phyloP scores from a whole-genome alignment of 768 basidiomycete genomes.

The Rhizopogon roseolus region DNA sequence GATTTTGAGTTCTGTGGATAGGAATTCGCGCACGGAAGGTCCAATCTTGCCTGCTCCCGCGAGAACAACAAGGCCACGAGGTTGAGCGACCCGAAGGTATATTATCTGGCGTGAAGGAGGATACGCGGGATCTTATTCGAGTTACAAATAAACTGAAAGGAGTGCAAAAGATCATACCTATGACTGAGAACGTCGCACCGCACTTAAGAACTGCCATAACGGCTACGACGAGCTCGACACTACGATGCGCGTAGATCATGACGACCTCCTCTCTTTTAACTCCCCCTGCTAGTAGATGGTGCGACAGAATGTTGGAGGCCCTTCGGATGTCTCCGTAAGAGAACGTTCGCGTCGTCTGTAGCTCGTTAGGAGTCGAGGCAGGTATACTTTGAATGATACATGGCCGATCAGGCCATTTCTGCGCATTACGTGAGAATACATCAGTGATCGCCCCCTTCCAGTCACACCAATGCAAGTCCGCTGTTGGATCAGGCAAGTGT shows the following conservation, averaged over 20 bases:
- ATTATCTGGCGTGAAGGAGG: slow-evolving; percentile 89
- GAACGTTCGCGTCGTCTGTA: slow-evolving; percentile 55
- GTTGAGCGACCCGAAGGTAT: slow-evolving; percentile 90
- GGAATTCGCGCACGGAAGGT: slow-evolving; percentile 79
- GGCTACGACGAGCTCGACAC: slow-evolving; percentile 94
- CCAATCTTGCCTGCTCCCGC: slow-evolving; percentile 83
- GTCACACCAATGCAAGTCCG: slow-evolving; percentile 93
- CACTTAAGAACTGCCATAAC: slow-evolving; percentile 96
- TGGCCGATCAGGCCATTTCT: slow-evolving; percentile 68
- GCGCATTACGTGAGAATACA: slow-evolving; percentile 87
- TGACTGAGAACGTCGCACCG: slow-evolving; percentile 95
- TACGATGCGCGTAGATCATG: slow-evolving; percentile 95
- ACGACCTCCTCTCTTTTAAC: slow-evolving; percentile 93
- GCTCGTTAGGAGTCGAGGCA: slow-evolving; percentile 25
- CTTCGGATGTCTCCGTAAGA: slow-evolving; percentile 78
- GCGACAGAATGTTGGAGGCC: slow-evolving; percentile 86
- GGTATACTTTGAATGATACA: slow-evolving; percentile 84
- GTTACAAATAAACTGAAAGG: slow-evolving; percentile 1
- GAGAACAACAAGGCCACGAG: slow-evolving; percentile 86
- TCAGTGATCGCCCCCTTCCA: slow-evolving; percentile 97
- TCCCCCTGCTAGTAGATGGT: slow-evolving; percentile 82
- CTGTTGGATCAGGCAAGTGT: slow-evolving; percentile 77
- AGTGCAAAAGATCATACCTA: slow-evolving; percentile 51
- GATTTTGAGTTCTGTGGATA: slow-evolving; percentile 72
- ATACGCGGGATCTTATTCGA: slow-evolving; percentile 85